Base-by-base conservation (phyloP, 768 basidiomycete genomes). In the Psilocybe azurescens region DNA sequence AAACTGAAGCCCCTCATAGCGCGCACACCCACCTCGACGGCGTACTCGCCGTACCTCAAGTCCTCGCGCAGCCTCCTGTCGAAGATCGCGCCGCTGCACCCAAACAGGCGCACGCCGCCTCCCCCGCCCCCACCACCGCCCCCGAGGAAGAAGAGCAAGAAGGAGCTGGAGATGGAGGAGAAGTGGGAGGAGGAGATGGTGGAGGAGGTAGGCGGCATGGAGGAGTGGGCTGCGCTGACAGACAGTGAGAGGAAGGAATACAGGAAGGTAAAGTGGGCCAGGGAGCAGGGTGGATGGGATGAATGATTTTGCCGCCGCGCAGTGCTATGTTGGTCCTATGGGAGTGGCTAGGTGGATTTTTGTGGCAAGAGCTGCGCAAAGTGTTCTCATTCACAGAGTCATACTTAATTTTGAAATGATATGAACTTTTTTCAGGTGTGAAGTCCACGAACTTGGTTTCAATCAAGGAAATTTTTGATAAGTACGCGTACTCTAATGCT, bases 151-250 rank as follows among this genome's bases (percentile, higher is more conserved):
- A 93, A 93, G 79, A 88, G 86, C 55, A 92, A 92, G 79, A 93
- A 93, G 72, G 86, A 91, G 74, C 74, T 90, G 24, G 84, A 87
- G 68, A 74, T 84, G 69, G 91, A 93, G 74, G 91, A 93, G 72
- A 83, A 82, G 68, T 92, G 92, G 83, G 91, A 93, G 70, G 86
- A 90, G 72, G 91, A 94, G 75, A 74, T 93, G 60, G 79, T 89
- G 28, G 91, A 93, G 64, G 86, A 79, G 47, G 77, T 90, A 3
- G 90, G 90, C 10, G 91, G 90, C 16, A 85, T 89, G 76, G 81
- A 81, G 36, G 81, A 78, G 38, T 86, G 84, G 83, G 77, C 79
- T 38, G 74, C 73, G 20, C 73, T 85, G 75, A 75, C 72, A 33
- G 83, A 84, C 71, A 75, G 73, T 53, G 83, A 85, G 70, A 77